Evolutionary conservation across 73 alveolate species (phyloP), one percentile per base, ranked within the genome.

Genomic region (Effrenium voratum): DNA sequence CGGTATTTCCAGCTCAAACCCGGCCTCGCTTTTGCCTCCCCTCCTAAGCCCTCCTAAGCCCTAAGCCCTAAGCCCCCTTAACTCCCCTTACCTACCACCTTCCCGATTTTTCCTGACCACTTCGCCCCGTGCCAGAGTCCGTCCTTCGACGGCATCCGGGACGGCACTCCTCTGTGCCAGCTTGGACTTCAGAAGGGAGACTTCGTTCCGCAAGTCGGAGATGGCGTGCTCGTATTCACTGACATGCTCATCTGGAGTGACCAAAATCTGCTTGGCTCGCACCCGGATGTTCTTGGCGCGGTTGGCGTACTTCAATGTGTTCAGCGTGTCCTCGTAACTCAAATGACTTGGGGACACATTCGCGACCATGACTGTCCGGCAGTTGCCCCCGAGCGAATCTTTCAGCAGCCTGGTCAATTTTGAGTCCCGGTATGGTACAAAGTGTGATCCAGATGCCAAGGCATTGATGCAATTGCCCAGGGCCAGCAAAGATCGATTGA

Each of bases 361-460:
- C 19, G 99, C 99, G 30, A 99, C 99, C 99, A 99, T 99, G 66
- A 99, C 99, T 26, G 99, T 99, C 90, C 99, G 99, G 73, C 99
- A 99, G 99, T 99, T 99, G 57, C 99, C 99, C 40, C 99, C 99
- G 34, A 99, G 99, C 82, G 99, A 99, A 98, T 99, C 99, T 98
- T 99, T 99, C 66, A 99, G 99, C 63, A 99, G 95, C 90, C 99
- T 99, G 1, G 99, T 99, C 45, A 99, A 99, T 96, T 99, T 99
- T 50, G 99, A 99, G 98, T 99, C 99, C 98, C 99, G 99, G 99
- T 99, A 99, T 0, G 99, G 99, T 26, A 99, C 99, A 36, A 98
- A 99, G 34, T 99, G 99, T 90, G 99, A 99, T 50, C 99, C 99
- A 80, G 99, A 99, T 57, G 99, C 99, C 82, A 99, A 98, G 68